Percentiles rank a stretch among this genome's conserved stretches.
Conservation (phyloP, 306 rosid genomes). For the Prunus kanzakura region DNA sequence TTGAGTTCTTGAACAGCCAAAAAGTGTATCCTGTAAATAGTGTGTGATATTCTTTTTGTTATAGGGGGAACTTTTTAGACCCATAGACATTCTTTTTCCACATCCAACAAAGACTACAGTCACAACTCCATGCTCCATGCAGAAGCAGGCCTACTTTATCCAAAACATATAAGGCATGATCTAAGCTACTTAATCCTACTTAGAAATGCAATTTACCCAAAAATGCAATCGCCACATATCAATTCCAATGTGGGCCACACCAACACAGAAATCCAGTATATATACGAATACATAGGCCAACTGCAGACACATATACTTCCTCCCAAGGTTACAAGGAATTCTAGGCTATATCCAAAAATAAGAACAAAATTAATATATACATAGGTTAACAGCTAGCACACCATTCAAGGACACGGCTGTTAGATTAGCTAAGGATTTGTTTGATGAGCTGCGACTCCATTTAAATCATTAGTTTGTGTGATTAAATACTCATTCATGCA, state of each 20-base stretch:
- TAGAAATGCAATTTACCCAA: background rate
- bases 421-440: background rate
- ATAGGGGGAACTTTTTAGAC: background rate
- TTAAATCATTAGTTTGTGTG: background rate
- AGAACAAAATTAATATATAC: background rate
- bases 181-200: background rate
- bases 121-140: slow-evolving; percentile 1
- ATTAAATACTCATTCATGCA: background rate
- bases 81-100: background rate
- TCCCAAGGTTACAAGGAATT: no score
- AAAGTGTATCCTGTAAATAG: slow-evolving; percentile 3
- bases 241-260: background rate
- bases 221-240: background rate
- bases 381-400: no score
- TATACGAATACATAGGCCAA: background rate
- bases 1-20: background rate
- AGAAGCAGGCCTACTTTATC: background rate
- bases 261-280: background rate
- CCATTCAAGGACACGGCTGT: background rate
- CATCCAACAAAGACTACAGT: background rate
- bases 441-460: background rate
- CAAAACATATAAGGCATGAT: background rate
- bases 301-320: background rate
- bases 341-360: background rate
- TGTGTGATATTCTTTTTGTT: slow-evolving; percentile 5